A percentile compares a stretch with the other conserved stretches of the same genome.
Conservation (phyloP, 768 basidiomycete genomes). For the Tubosaeta sp. region DNA sequence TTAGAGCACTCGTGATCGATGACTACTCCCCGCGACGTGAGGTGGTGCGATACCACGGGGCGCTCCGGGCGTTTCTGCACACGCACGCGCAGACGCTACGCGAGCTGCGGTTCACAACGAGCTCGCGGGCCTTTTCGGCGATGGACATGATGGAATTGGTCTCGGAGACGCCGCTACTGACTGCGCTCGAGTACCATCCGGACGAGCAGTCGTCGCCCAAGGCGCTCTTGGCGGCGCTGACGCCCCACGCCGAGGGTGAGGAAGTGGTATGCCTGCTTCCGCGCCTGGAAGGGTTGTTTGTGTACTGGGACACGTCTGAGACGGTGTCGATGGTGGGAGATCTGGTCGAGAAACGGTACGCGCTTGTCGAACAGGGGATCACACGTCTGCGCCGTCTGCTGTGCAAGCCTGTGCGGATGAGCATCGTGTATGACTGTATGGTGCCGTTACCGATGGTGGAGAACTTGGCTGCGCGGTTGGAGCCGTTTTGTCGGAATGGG, state of each 20-base stretch:
- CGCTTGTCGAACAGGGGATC: conserved; percentile 9
- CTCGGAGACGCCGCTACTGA: conserved; percentile 15
- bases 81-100: conserved; percentile 10
- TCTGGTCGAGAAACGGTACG: conserved; percentile 22
- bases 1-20: conserved; percentile 14
- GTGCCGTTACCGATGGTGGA: conserved; percentile 11
- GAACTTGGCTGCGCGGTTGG: conserved; percentile 15
- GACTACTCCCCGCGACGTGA: conserved; percentile 16
- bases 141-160: conserved; percentile 16
- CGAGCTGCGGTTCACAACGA: conserved; percentile 13
- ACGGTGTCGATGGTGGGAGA: conserved; percentile 23
- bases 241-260: conserved; percentile 12
- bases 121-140: conserved; percentile 16
- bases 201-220: conserved; percentile 20
- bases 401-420: conserved; percentile 18
- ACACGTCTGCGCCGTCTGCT: conserved; percentile 15
- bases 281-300: conserved; percentile 12
- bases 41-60: conserved; percentile 7
- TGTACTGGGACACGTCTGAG: conserved; percentile 25
- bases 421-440: conserved; percentile 13
- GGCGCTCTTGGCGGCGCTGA: conserved; percentile 18
- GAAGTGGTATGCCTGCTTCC: conserved; percentile 17
- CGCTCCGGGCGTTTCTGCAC: conserved; percentile 16
- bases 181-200: conserved; percentile 21
- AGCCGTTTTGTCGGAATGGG: conserved; percentile 17